Base-by-base conservation (phyloP, 2,329 filamentous ascomycete genomes). In the Verticillium dahliae region DNA sequence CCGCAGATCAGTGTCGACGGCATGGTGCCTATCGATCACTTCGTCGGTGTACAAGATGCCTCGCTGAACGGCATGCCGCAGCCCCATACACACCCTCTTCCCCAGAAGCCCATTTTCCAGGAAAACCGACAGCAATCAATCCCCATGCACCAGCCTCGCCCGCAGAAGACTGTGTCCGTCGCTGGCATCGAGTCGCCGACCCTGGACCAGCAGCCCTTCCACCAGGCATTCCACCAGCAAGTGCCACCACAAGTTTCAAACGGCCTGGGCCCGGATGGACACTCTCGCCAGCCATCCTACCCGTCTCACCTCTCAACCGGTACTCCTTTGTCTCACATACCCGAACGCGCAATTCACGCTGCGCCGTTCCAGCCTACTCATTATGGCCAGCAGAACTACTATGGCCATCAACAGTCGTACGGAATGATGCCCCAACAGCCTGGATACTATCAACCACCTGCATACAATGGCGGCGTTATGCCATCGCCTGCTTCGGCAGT, bases 201-300 rank as follows among this genome's bases (percentile, higher is more conserved):
- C 5, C 81, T 77, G 68, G 72, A 75, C 59, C 80, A 79, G 69
- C 71, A 90, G 66, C 86, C 91, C 66, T 97, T 96, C 69, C 89
- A 94, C 69, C 91, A 93, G 71, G 91, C 93, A 0, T 97, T 98
- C 80, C 92, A 97, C 68, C 93, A 97, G 69, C 93, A 97, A 74
- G 87, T 97, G n/a, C 94, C 93, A 2, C 76, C 88, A 4, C 89
- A 93, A 67, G 84, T 92, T 52, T 74, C 78, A 45, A 85, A 84
- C 63, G 77, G 79, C 31, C 82, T 84, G 57, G 75, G 79, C 6
- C 81, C 87, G 50, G 78, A 90, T 62, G 74, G 83, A 31, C 90
- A 93, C 70, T 78, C 80, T 22, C 86, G 89, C 33, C 85, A 90
- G 67, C 78, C 84, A 1, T 90, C 90, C 1, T 90, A 90, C 70